A percentile compares a stretch with the other conserved stretches of the same genome.
Conservation (phyloP, 768 basidiomycete species). For the Porpolomopsis calyptriformis region DNA sequence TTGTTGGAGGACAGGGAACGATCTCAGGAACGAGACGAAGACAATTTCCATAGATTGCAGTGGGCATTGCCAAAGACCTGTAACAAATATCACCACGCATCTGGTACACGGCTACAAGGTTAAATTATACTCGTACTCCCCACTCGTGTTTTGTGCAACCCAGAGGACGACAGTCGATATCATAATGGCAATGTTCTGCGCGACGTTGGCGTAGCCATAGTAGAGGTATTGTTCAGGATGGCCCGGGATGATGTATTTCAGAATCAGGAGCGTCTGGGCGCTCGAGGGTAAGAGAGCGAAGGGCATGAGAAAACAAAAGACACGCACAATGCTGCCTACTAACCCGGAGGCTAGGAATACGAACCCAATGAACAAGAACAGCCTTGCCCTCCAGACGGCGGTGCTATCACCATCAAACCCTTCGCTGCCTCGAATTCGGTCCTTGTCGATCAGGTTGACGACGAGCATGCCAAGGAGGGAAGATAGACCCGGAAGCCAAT, state of each 20-base stretch:
- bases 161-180: constrained; percentile 81
- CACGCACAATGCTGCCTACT: constrained; percentile 89
- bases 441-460: constrained; percentile 93
- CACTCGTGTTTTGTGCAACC: constrained; percentile 77
- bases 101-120: constrained; percentile 42
- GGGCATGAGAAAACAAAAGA: not conserved
- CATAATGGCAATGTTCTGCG: constrained; percentile 81
- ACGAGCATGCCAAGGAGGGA: constrained; percentile 87
- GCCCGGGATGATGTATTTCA: constrained; percentile 76
- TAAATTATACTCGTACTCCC: constrained; percentile 91
- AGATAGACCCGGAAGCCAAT: constrained; percentile 96
- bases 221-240: constrained; percentile 72
- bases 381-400: constrained; percentile 83
- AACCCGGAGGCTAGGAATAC: constrained; percentile 96
- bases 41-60: too few relatives aligned
- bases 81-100: too few relatives aligned
- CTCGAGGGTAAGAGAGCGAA: not conserved
- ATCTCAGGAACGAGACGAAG: too few relatives aligned
- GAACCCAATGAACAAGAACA: constrained; percentile 91
- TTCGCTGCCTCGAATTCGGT: constrained; percentile 71
- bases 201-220: constrained; percentile 94
- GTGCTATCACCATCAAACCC: too few relatives aligned
- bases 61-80: too few relatives aligned
- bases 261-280: constrained; percentile 67
- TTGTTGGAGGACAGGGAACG: too few relatives aligned